Evolutionary conservation across 768 basidiomycete genomes (phyloP).

Genomic region (Ramaria sp.): DNA sequence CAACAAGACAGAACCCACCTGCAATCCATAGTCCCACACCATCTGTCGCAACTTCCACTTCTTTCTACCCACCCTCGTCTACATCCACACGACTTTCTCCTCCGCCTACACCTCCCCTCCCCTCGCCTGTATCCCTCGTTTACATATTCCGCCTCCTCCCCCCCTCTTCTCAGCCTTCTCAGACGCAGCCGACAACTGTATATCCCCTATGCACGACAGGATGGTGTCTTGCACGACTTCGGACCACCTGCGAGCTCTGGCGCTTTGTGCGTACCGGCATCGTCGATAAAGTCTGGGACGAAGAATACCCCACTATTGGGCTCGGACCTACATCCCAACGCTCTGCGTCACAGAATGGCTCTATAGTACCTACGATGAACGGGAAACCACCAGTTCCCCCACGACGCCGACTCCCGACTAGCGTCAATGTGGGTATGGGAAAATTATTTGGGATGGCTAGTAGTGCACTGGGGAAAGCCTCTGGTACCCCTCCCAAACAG

Average conservation of each 20-base stretch:
- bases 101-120: conserved; percentile 23
- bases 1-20: conserved; percentile 34
- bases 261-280: conserved; percentile 75
- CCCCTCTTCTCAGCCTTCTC: conserved; percentile 18
- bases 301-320: conserved; percentile 39
- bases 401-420: conserved; percentile 28
- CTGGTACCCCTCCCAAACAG: conserved; percentile 25
- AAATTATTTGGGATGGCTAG: conserved; percentile 63
- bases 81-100: conserved; percentile 15
- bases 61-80: conserved; percentile 17
- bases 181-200: conserved; percentile 30
- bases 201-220: conserved; percentile 77
- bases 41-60: conserved; percentile 15
- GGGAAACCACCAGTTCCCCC: conserved; percentile 53
- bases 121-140: conserved; percentile 24
- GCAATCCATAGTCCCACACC: conserved; percentile 24
- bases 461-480: conserved; percentile 42
- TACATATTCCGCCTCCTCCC: conserved; percentile 57
- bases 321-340: conserved; percentile 16
- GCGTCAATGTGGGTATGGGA: conserved; percentile 9
- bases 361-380: neutral
- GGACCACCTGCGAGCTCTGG: conserved; percentile 87
- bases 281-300: conserved; percentile 84
- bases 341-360: conserved; percentile 14
- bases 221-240: conserved; percentile 79